Evolutionary conservation across 805 yeast genomes (phyloP), one percentile per base, ranked within the genome.

Genomic region (Lachancea mirantina): DNA sequence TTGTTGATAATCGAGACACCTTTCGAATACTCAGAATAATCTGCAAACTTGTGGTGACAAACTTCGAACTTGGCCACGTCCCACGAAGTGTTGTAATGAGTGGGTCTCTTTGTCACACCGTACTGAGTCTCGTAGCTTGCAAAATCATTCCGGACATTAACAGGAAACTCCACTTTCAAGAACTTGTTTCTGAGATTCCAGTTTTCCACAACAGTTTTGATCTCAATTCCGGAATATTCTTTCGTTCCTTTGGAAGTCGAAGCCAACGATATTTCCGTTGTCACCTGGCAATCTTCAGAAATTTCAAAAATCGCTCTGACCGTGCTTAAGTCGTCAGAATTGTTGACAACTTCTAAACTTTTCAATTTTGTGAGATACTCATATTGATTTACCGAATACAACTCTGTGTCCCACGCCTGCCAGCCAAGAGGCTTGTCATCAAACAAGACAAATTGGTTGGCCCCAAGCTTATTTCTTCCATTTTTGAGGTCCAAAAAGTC

Each of bases 341-440:
- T 59, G 17, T 55, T 59, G 15, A 67, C 63, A 9, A 65, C 55
- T 4, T 42, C 38, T 19, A 64, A 57, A 5, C 49, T 48, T 21
- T 55, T 49, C 7, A 50, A 34, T n/a, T 45, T 43, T 4, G 49
- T 47, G 17, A 78, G 55, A 42, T 76, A 74, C 34, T 63, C 64
- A 51, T 70, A 75, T 50, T 80, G 85, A 47, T 80, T 84, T 36
- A 84, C 70, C 1, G 95, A 83, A 52, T 74, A 92, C 38, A 87
- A 68, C 54, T 89, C 98, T 0, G 97, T 89, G 55, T 89, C 98
- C 98, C 98, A 89, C 2, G 97, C 97, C 27, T 85, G 95, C 77
- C 78, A 89, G 36, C 71, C 78, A 49, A 84, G 65, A 7, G 98
- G 98, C 41, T 84, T 82, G 55, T 92, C 98, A 43, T 88, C 88